phyloP scores from a whole-genome alignment of 2,329 filamentous ascomycete species.

The Colletotrichum filicis region DNA sequence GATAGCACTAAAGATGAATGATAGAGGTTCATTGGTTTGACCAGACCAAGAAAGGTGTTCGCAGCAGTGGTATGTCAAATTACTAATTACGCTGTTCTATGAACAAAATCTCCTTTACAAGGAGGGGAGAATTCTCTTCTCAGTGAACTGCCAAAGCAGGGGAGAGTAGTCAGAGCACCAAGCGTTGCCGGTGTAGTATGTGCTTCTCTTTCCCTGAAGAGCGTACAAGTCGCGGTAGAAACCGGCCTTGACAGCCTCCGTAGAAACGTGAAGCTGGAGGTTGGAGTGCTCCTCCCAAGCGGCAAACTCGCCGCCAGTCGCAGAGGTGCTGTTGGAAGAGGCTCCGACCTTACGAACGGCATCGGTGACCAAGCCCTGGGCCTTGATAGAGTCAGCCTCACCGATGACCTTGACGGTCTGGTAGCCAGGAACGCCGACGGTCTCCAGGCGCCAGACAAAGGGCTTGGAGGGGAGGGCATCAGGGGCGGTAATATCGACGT shows the following conservation, averaged over 20 bases:
- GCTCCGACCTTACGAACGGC: constrained; percentile 10
- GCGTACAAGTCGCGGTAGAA: constrained; percentile 32
- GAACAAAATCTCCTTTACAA: not conserved
- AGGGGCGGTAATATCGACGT: constrained; percentile 32
- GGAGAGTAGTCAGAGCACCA: constrained; percentile 35
- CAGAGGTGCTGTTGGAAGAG: constrained; percentile 9
- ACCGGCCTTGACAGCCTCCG: constrained; percentile 26
- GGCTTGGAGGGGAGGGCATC: constrained; percentile 27
- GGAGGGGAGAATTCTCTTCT: constrained; percentile 22
- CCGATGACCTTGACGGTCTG: constrained; percentile 37
- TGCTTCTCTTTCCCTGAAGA: constrained; percentile 32
- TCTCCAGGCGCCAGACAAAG: constrained; percentile 36
- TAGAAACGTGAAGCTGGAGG: constrained; percentile 33
- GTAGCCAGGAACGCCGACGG: constrained; percentile 36
- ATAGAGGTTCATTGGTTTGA: too few relatives aligned
- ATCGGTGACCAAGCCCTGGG: constrained; percentile 20
- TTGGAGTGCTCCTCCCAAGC: constrained; percentile 22
- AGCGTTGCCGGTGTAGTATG: constrained; percentile 25
- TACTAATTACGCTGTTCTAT: not conserved
- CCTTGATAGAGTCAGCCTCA: constrained; percentile 23
- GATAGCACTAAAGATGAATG: too few relatives aligned
- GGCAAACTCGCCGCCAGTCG: constrained; percentile 17
- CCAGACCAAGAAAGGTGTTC: not conserved
- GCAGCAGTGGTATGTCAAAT: not conserved
- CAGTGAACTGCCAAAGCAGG: constrained; percentile 34